Percentiles rank a stretch among this genome's conserved stretches.
Conservation (phyloP, 768 basidiomycete species). For the Suillus alpinus region DNA sequence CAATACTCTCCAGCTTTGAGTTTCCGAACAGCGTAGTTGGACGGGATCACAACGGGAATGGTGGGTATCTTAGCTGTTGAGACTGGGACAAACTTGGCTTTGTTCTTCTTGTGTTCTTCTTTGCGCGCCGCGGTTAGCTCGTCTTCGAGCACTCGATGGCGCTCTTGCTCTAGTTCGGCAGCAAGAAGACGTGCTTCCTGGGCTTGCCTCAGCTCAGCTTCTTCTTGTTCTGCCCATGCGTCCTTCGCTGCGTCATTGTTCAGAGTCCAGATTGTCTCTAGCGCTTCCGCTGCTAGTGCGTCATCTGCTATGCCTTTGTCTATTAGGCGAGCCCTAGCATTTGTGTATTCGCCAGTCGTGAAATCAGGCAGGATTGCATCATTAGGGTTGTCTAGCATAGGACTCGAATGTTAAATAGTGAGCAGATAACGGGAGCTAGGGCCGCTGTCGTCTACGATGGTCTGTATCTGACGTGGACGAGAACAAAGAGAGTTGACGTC, state of each 20-base stretch:
- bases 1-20: background rate
- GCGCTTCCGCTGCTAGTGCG: no score
- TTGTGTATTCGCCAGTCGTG: no score
- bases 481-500: no score
- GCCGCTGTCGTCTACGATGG: no score
- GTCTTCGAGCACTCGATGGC: background rate
- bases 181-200: background rate
- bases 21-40: background rate
- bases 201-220: background rate
- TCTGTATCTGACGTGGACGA: no score
- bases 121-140: background rate
- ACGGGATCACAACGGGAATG: background rate
- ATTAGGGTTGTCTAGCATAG: no score
- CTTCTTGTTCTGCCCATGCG: background rate
- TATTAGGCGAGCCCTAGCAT: background rate
- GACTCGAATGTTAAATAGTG: no score
- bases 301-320: no score
- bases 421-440: no score
- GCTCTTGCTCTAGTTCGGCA: background rate
- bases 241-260: background rate
- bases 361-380: no score
- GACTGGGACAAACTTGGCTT: background rate
- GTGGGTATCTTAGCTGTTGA: background rate
- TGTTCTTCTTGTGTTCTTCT: constrained; percentile 3
- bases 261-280: background rate